Evolutionary conservation across 73 alveolate genomes (phyloP), one percentile per base, ranked within the genome.

Genomic region (Symbiodinium pilosum): DNA sequence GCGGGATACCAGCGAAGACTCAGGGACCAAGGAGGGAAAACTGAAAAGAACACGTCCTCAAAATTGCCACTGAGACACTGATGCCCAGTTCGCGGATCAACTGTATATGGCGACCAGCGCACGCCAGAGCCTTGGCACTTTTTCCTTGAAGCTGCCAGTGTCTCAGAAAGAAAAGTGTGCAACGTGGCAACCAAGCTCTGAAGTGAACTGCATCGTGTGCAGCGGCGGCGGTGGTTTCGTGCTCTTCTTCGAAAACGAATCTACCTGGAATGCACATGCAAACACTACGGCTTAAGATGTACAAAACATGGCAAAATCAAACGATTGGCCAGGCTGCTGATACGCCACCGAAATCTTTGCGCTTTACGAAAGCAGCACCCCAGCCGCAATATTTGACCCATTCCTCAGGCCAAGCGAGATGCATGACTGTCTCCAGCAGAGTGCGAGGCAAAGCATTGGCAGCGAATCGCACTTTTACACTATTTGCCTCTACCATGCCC

Each of bases 311-410:
- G 77, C 77, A 2, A 64, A 5, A 36, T 21, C 39, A 64, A 18
- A 4, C 3, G 77, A 26, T 24, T 9, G 30, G 81, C 59, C 59
- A 47, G 34, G 81, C 38, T 28, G 81, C 81, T 9, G 81, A 64
- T 24, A 64, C 20, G 38, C 34, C 30, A 2, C 81, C 81, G 12
- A 64, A 20, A 38, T 64, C 81, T n/a, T 14, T 36, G 87, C 95
- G 95, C 30, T 89, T 83, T 69, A 89, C 75, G 41, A 89, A 89
- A 9, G 95, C 95, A 12, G 95, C 95, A 6, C 95, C 95, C 87
- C 95, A 89, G 44, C 95, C 95, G 73, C 95, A 89, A n/a, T 89
- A 89, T 73, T 89, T 89, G 43, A 89, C 95, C 95, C 95, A 89
- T 87, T 89, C 95, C 95, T 89, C 6, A n/a, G 44, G 6, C 4